A percentile compares a stretch with the other conserved stretches of the same genome.
Evolutionary conservation across 768 basidiomycete genomes (phyloP).

Genomic region (Rhodotorula kratochvilovae): DNA sequence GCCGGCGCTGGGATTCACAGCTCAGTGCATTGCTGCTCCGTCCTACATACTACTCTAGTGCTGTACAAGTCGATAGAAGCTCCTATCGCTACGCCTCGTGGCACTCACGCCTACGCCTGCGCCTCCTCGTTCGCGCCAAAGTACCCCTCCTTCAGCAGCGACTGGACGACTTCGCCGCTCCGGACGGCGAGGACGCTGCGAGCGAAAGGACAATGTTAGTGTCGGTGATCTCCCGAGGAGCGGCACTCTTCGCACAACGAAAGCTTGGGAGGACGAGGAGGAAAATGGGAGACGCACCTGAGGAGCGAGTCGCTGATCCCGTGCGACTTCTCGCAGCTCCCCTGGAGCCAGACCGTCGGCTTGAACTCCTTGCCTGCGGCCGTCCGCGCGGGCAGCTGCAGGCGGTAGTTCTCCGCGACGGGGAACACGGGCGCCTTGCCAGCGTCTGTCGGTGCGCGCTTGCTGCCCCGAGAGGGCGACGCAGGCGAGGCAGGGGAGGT

Average conservation of each 20-base stretch:
- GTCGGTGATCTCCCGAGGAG: too few species aligned
- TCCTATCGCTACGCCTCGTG: too few species aligned
- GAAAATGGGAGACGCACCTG: slow-evolving; percentile 38
- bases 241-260: too few species aligned
- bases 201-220: too few species aligned
- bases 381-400: slow-evolving; percentile 42
- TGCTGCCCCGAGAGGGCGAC: slow-evolving; percentile 35
- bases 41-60: too few species aligned
- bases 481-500: slow-evolving; percentile 27
- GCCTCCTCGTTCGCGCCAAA: slow-evolving; percentile 1
- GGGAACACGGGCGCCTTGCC: slow-evolving; percentile 45
- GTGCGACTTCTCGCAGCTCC: slow-evolving; percentile 49
- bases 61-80: too few species aligned
- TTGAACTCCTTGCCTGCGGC: slow-evolving; percentile 22
- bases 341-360: slow-evolving; percentile 50
- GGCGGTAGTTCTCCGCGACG: slow-evolving; percentile 52
- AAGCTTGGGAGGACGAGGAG: too few species aligned
- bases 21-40: too few species aligned
- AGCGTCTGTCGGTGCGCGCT: slow-evolving; percentile 38
- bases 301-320: slow-evolving; percentile 54
- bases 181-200: slow-evolving; percentile 29
- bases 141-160: slow-evolving; percentile 8
- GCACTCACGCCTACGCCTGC: background rate
- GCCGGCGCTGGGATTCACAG: too few species aligned
- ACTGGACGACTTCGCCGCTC: slow-evolving; percentile 22